These are phyloP conservation scores for Kodamaea restingae DNA, from an alignment of 805 yeast genomes.

Conservation along the genomic window DNA sequence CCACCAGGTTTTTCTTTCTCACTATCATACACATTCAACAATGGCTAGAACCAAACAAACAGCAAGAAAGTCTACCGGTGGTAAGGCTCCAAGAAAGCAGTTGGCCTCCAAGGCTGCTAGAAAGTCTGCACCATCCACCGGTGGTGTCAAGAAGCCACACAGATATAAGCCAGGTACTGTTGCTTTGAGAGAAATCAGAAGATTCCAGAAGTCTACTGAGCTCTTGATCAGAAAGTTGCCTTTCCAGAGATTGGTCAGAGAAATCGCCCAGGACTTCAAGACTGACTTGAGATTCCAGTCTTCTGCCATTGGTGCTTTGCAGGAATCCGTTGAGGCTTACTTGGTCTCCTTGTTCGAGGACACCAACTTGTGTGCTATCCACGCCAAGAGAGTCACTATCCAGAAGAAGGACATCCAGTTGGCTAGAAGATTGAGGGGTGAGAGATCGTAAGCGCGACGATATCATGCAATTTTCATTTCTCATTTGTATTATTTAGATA, in stretches of 20 bases:
- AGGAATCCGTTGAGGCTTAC: conserved; percentile 98
- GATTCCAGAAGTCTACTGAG: conserved; percentile 96
- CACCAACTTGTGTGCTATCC: conserved; percentile 97
- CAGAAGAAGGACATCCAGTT: conserved; percentile 97
- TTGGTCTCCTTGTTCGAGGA: conserved; percentile 94
- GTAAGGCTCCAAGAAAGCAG: conserved; percentile 94
- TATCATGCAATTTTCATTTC: conserved; percentile 9
- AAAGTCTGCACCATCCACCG: conserved; percentile 87
- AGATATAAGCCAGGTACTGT: conserved; percentile 97
- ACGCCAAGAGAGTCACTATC: conserved; percentile 98
- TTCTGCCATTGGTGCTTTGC: conserved; percentile 95
- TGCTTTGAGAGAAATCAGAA: conserved; percentile 94
- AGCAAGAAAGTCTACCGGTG: conserved; percentile 93
- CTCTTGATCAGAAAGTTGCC: conserved; percentile 93
- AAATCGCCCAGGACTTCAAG: conserved; percentile 92
- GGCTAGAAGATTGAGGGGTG: conserved; percentile 98
- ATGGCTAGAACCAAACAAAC: conserved; percentile 96
- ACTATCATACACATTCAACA: conserved; percentile 12
- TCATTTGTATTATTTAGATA: conserved; percentile 9
- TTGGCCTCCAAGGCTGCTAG: conserved; percentile 90
- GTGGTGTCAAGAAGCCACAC: conserved; percentile 93
- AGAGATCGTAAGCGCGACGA: conserved; percentile 58
- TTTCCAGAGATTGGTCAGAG: conserved; percentile 95
- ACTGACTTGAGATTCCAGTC: conserved; percentile 95
- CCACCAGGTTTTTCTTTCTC: not conserved